These are phyloP conservation scores for Termitomyces sp. DNA, from an alignment of 768 basidiomycete species.

Conservation along the genomic window DNA sequence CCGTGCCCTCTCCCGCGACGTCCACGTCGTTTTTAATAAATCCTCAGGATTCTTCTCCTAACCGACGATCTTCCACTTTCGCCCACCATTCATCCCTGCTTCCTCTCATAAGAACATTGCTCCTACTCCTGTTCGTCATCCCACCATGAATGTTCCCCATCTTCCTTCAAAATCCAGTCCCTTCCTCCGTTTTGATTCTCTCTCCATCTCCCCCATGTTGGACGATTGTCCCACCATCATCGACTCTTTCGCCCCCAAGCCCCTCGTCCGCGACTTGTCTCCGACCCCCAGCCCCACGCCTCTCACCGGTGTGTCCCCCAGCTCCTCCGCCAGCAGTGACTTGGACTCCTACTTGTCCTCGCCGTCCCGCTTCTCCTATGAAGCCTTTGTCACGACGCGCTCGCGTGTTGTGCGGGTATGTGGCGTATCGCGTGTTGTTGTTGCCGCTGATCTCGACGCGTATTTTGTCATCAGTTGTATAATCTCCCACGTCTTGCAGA, in stretches of 20 bases:
- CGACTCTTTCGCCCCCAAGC: conserved; percentile 23
- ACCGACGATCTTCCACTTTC: conserved; percentile 26
- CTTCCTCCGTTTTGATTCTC: conserved; percentile 5
- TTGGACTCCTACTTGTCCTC: conserved; percentile 16
- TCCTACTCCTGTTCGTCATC: conserved; percentile 2
- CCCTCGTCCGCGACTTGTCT: conserved; percentile 19
- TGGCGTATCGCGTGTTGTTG: conserved; percentile 13
- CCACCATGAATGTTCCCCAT: conserved; percentile 17
- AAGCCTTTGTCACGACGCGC: conserved; percentile 41
- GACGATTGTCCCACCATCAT: conserved; percentile 14
- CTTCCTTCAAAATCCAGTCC: conserved; percentile 11
- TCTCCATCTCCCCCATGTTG: conserved; percentile 1
- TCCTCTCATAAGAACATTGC: conserved; percentile 18
- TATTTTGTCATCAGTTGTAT: conserved; percentile 24
- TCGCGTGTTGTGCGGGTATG: conserved; percentile 53
- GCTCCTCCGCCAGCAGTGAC: conserved; percentile 27
- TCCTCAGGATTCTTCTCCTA: not conserved
- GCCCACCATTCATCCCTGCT: conserved; percentile 14
- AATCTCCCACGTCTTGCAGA: conserved; percentile 33
- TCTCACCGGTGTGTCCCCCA: conserved; percentile 2
- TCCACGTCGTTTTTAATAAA: conserved; percentile 10
- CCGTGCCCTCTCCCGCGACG: conserved; percentile 17
- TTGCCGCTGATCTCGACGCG: conserved; percentile 8
- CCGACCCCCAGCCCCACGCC: conserved; percentile 7
- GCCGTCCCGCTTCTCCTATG: conserved; percentile 16